Conservation (phyloP, 345 rosid species). For the Garcia nutans region DNA sequence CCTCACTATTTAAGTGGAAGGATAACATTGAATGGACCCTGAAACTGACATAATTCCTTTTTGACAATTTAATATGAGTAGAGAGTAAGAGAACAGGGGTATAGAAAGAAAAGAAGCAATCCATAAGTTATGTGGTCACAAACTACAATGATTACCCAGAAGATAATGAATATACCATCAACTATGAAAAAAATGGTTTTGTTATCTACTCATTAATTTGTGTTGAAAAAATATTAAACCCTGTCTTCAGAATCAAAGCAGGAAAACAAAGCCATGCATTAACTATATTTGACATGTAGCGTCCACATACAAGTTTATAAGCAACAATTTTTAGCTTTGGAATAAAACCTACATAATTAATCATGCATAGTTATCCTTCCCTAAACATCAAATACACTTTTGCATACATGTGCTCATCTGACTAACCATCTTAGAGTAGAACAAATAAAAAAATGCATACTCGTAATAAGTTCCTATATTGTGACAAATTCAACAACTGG, state of each 20-base stretch:
- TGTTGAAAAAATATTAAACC: too few relatives aligned
- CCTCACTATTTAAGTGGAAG: constrained; percentile 31
- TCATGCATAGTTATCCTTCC: not conserved
- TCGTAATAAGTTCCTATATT: not conserved
- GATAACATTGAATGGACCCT: constrained; percentile 33
- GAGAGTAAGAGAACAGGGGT: not conserved
- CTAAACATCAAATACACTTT: not conserved
- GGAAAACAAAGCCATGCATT: not conserved
- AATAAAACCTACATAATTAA: not conserved
- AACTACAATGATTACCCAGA: not conserved
- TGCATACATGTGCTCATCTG: not conserved
- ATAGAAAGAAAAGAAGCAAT: constrained; percentile 4
- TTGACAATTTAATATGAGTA: constrained; percentile 24
- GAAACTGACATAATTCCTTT: constrained; percentile 25
- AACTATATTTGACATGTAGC: too few relatives aligned
- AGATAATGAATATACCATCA: not conserved
- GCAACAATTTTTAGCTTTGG: too few relatives aligned
- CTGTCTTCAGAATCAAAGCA: too few relatives aligned
- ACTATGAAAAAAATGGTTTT: not conserved
- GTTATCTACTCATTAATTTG: not conserved
- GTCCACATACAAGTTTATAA: too few relatives aligned
- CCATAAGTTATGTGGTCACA: constrained; percentile 16
- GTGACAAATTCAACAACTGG: not conserved
- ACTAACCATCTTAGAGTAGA: not conserved
- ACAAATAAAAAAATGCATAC: not conserved